Conservation (phyloP, 495 filamentous ascomycete species). For the Aspergillus coremiiformis region DNA sequence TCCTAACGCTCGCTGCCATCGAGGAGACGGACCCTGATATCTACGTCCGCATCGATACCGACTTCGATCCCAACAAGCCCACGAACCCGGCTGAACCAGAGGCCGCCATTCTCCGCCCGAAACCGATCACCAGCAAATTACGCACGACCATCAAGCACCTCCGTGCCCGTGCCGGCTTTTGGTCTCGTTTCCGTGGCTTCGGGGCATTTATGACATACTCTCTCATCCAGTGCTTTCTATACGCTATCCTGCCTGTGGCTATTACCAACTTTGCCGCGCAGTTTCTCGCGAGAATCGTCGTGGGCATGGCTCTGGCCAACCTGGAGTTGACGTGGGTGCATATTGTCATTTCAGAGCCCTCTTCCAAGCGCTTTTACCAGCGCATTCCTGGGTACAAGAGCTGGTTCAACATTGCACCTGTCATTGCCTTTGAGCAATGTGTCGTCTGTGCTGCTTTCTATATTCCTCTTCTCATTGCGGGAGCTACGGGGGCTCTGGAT, state of each 20-base stretch:
- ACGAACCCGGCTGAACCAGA: slow-evolving; percentile 29
- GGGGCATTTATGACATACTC: slow-evolving; percentile 27
- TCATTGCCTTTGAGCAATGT: slow-evolving; percentile 37
- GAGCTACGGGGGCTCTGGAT: slow-evolving; percentile 22
- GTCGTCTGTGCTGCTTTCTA: slow-evolving; percentile 31
- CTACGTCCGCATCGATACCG: slow-evolving; percentile 40
- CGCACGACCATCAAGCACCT: slow-evolving; percentile 51
- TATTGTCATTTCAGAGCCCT: slow-evolving; percentile 52
- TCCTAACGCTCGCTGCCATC: slow-evolving; percentile 53
- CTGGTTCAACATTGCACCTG: slow-evolving; percentile 46
- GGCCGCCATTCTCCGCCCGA: slow-evolving; percentile 15
- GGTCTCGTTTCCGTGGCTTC: slow-evolving; percentile 53
- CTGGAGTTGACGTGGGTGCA: slow-evolving; percentile 53
- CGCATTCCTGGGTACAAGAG: slow-evolving; percentile 40
- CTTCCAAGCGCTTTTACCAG: slow-evolving; percentile 42
- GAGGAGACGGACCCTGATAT: slow-evolving; percentile 55
- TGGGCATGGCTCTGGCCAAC: slow-evolving; percentile 39
- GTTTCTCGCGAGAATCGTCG: slow-evolving; percentile 31
- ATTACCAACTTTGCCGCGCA: slow-evolving; percentile 24
- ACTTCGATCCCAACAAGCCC: slow-evolving; percentile 29
- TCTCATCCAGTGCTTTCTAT: slow-evolving; percentile 25
- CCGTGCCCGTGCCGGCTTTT: slow-evolving; percentile 44
- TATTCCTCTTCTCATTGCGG: slow-evolving; percentile 30
- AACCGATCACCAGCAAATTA: slow-evolving; percentile 55
- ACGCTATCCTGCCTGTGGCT: slow-evolving; percentile 21